These are phyloP conservation scores for Cercospora sp. DNA, from an alignment of 2,329 filamentous ascomycete species.

Conservation along the genomic window DNA sequence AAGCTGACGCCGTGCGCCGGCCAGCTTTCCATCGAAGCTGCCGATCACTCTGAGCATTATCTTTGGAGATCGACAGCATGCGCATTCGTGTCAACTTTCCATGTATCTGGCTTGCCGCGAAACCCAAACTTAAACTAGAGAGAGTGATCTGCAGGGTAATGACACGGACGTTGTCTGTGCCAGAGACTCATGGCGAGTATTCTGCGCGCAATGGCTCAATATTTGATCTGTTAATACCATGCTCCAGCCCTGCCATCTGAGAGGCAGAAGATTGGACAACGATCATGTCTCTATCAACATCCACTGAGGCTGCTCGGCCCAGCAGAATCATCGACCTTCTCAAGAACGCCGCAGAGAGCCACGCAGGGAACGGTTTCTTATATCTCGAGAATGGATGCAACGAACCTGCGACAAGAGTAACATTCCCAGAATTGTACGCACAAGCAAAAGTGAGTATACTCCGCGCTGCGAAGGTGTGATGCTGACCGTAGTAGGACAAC, in stretches of 20 bases:
- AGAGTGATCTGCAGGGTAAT: background rate
- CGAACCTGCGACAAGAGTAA: conserved; percentile 14
- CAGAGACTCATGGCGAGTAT: background rate
- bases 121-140: background rate
- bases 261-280: background rate
- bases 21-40: background rate
- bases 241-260: background rate
- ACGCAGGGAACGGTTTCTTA: conserved; percentile 9
- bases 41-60: background rate
- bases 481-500: conserved; percentile 16
- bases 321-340: conserved; percentile 21
- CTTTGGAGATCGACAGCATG: background rate
- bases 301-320: background rate
- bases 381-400: conserved; percentile 20
- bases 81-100: background rate
- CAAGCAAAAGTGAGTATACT: conserved; percentile 18
- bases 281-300: background rate
- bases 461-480: background rate
- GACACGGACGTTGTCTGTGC: background rate
- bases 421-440: conserved; percentile 20
- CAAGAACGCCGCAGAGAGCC: conserved; percentile 14
- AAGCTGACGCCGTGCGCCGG: background rate
- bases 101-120: background rate
- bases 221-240: background rate
- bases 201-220: background rate